These are phyloP conservation scores for Mimosa pudica DNA, from an alignment of 306 rosid genomes.

Conservation along the genomic window DNA sequence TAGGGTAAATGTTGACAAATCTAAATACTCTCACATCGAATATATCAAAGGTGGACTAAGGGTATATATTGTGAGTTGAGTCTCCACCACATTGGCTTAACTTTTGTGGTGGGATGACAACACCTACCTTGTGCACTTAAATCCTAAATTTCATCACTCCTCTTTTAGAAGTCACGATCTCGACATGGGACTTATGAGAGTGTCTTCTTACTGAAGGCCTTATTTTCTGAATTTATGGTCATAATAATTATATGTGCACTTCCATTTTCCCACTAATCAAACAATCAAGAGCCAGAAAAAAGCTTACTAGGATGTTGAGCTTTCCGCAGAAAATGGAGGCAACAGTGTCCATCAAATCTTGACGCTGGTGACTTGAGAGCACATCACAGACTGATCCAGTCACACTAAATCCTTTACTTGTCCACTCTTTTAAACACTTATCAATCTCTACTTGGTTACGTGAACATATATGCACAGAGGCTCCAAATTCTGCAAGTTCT, in stretches of 20 bases:
- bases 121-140: too few relatives aligned
- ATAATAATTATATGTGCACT: background rate
- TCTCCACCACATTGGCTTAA: too few relatives aligned
- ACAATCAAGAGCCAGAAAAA: background rate
- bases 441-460: constrained; percentile 37
- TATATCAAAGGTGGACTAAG: too few relatives aligned
- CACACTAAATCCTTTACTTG: constrained; percentile 38
- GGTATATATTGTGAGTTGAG: too few relatives aligned
- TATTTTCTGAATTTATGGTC: too few relatives aligned
- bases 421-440: constrained; percentile 41
- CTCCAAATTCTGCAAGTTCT: constrained; percentile 50
- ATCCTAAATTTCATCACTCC: too few relatives aligned
- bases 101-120: too few relatives aligned
- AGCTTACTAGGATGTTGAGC: constrained; percentile 48
- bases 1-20: too few relatives aligned
- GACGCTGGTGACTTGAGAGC: constrained; percentile 27
- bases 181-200: too few relatives aligned
- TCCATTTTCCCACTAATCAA: background rate
- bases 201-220: too few relatives aligned
- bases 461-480: constrained; percentile 42
- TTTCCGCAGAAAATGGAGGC: constrained; percentile 30
- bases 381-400: constrained; percentile 45
- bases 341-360: constrained; percentile 37
- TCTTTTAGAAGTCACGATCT: too few relatives aligned
- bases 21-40: too few relatives aligned